These are phyloP conservation scores for Haplosporangium gracile DNA, from an alignment of 192 early-diverging fungal species.

Conservation along the genomic window DNA sequence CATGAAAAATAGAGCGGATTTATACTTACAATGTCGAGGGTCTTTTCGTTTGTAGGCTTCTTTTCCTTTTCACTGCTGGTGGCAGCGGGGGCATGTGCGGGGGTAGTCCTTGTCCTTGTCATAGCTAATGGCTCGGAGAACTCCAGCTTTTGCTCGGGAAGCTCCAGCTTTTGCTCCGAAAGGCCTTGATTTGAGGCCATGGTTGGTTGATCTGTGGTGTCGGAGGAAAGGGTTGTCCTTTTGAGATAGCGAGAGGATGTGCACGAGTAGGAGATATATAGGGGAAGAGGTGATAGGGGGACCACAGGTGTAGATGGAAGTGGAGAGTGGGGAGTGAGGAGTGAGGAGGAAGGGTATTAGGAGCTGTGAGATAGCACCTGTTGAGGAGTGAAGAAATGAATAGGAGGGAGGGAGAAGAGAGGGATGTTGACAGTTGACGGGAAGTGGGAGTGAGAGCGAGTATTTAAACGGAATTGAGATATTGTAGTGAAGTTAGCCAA, in stretches of 20 bases:
- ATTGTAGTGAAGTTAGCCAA: background rate
- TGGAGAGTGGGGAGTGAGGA: background rate
- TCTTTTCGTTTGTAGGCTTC: slow-evolving; percentile 39
- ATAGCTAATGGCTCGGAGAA: slow-evolving; percentile 42
- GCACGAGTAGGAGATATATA: background rate
- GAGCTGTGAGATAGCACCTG: background rate
- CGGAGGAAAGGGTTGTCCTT: background rate
- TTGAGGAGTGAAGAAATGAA: background rate
- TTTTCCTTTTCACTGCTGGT: slow-evolving; percentile 8
- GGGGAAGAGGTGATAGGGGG: background rate
- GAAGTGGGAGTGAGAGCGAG: background rate
- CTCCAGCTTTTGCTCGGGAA: slow-evolving; percentile 4
- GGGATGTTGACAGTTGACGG: background rate
- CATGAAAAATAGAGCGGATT: background rate
- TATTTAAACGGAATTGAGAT: background rate
- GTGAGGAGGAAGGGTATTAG: background rate
- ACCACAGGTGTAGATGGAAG: background rate
- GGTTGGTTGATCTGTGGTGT: background rate
- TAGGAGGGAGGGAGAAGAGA: background rate
- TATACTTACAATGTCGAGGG: slow-evolving; percentile 67
- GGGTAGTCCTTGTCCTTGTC: slow-evolving; percentile 32
- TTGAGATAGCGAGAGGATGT: background rate
- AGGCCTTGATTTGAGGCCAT: background rate
- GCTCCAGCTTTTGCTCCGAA: background rate
- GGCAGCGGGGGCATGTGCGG: background rate